Conservation (phyloP, 1,139 yeast genomes). For the Blastobotrys serpentis region DNA sequence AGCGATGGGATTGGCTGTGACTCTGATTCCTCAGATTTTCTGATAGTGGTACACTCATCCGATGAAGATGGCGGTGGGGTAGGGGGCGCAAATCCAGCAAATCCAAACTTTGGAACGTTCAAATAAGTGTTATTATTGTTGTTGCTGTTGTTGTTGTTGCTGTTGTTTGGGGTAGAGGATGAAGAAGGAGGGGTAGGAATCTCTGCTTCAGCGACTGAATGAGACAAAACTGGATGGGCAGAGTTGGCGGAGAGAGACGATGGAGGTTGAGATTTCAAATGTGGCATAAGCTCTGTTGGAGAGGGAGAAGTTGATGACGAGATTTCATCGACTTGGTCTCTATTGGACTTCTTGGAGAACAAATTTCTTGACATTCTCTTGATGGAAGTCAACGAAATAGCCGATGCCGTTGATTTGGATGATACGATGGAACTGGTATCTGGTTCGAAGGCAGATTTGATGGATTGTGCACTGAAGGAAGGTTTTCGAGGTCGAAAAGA, state of each 20-base stretch:
- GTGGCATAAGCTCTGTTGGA: constrained; percentile 11
- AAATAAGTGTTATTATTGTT: constrained; percentile 1
- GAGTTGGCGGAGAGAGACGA: constrained; percentile 6
- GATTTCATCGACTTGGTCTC: constrained; percentile 7
- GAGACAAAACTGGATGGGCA: constrained; percentile 26
- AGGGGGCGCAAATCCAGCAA: constrained; percentile 12
- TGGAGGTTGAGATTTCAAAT: constrained; percentile 7
- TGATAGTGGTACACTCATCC: constrained; percentile 8
- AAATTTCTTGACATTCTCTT: constrained; percentile 21
- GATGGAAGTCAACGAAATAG: constrained; percentile 34
- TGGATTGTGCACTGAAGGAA: constrained; percentile 15
- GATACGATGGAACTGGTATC: constrained; percentile 30
- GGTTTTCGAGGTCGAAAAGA: constrained; percentile 13
- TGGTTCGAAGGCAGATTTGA: constrained; percentile 20
- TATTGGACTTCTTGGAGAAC: constrained; percentile 15
- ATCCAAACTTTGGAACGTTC: constrained; percentile 6
- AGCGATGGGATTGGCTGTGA: constrained; percentile 25
- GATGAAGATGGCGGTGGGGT: constrained; percentile 13
- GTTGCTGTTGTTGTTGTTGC: constrained; percentile 9
- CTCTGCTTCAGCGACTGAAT: constrained; percentile 32
- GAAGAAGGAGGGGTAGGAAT: constrained; percentile 10
- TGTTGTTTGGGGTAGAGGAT: constrained; percentile 6
- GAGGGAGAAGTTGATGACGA: too few relatives aligned
- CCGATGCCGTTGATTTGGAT: constrained; percentile 30
- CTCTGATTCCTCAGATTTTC: constrained; percentile 14